Evolutionary conservation across 352 stramenopile genomes (phyloP).

Genomic region (Phytophthora tentaculata): DNA sequence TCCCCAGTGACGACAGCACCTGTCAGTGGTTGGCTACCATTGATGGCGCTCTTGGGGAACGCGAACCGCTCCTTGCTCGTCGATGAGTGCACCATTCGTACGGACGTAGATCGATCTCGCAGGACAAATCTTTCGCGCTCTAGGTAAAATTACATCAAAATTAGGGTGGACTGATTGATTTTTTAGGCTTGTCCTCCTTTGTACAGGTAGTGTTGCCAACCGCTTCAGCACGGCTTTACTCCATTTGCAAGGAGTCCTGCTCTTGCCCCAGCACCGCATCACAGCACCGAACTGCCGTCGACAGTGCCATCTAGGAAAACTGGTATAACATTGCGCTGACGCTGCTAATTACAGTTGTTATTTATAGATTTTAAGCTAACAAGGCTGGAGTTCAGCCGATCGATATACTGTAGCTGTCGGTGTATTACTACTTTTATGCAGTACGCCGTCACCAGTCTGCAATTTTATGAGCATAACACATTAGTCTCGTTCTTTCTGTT

Average conservation of each 20-base stretch:
- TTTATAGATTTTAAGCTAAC: no score
- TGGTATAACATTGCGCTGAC: not conserved
- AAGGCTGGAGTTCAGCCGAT: no score
- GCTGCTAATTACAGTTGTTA: no score
- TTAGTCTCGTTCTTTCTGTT: no score
- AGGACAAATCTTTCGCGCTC: slow-evolving; percentile 15
- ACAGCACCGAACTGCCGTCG: not conserved
- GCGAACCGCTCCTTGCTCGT: slow-evolving; percentile 1
- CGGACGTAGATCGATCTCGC: not conserved
- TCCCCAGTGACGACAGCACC: slow-evolving; percentile 4
- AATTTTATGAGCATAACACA: no score
- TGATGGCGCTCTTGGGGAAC: not conserved
- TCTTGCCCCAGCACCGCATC: slow-evolving; percentile 14
- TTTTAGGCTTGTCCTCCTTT: not conserved
- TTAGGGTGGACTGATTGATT: slow-evolving; percentile 11
- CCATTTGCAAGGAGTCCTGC: slow-evolving; percentile 3
- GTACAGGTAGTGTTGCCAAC: slow-evolving; percentile 9
- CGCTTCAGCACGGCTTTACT: slow-evolving; percentile 34
- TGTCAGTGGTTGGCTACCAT: not conserved
- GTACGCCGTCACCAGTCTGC: no score
- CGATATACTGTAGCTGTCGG: no score
- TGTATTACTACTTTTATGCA: no score
- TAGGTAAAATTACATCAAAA: no score
- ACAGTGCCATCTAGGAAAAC: not conserved
- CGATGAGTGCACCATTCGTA: not conserved